Evolutionary conservation across 1,284 basidiomycete genomes (phyloP).

Genomic region (Ceratobasidium sp.): DNA sequence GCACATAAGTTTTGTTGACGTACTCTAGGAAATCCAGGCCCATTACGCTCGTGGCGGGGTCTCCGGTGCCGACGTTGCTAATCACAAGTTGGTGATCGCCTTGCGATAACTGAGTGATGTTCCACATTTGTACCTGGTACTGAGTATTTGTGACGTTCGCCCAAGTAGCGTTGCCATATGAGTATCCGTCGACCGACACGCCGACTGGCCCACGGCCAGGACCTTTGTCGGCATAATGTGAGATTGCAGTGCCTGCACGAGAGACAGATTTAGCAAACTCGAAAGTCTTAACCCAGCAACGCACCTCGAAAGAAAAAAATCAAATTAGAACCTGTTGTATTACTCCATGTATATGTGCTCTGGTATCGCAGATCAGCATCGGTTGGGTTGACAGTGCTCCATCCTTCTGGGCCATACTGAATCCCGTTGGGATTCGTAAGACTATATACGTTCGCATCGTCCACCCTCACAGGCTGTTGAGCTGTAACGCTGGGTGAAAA

Average conservation of each 20-base stretch:
- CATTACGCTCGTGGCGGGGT: background rate
- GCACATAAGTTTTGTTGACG: no score
- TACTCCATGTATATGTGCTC: background rate
- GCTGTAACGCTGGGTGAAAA: background rate
- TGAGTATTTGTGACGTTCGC: background rate
- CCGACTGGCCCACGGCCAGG: background rate
- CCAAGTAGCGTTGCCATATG: conserved; percentile 1
- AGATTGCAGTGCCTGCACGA: background rate
- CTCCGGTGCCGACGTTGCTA: conserved; percentile 3
- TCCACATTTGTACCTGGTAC: conserved; percentile 6
- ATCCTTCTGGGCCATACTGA: background rate
- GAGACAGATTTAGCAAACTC: background rate
- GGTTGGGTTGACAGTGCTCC: background rate
- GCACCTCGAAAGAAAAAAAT: conserved; percentile 26
- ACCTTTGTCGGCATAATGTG: conserved; percentile 14
- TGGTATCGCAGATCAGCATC: background rate
- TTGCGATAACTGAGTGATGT: background rate
- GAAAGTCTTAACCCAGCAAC: background rate
- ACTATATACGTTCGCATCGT: conserved; percentile 6
- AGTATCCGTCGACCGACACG: conserved; percentile 15
- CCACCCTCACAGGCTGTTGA: background rate
- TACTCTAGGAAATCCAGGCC: no score
- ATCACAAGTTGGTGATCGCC: conserved; percentile 25
- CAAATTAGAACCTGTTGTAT: background rate
- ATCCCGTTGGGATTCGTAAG: conserved; percentile 9